Conservation (phyloP, 257 asterid species). For the Jasminum sambac region DNA sequence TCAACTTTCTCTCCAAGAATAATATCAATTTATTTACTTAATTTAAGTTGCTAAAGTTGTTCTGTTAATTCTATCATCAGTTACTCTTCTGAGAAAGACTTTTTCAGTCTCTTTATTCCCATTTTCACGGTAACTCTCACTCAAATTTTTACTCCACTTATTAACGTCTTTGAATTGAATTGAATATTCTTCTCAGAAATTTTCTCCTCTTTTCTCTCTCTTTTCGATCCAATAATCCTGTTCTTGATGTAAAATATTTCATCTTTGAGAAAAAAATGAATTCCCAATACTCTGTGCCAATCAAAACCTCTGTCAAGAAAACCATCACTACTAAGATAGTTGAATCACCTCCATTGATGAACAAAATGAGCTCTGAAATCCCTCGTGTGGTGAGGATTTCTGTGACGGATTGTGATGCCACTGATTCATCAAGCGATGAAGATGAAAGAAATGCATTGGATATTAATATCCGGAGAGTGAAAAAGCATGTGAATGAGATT, state of each 20-base stretch:
- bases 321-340: slow-evolving; percentile 31
- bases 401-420: slow-evolving; percentile 69
- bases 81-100: slow-evolving; percentile 16
- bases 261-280: slow-evolving; percentile 12
- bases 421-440: slow-evolving; percentile 69
- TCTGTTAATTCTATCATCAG: slow-evolving; percentile 18
- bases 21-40: neutral
- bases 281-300: slow-evolving; percentile 1
- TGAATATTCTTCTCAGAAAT: neutral
- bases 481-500: slow-evolving; percentile 52
- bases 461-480: slow-evolving; percentile 25
- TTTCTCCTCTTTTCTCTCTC: neutral
- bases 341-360: neutral
- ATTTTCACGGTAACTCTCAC: slow-evolving; percentile 15
- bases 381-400: slow-evolving; percentile 53
- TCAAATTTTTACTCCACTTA: neutral
- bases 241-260: neutral
- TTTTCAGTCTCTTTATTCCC: slow-evolving; percentile 21
- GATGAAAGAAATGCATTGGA: neutral
- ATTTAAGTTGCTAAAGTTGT: neutral
- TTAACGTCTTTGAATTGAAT: neutral
- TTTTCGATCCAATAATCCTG: neutral
- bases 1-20: neutral
- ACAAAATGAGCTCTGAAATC: neutral
- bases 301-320: slow-evolving; percentile 30